Percentiles rank a stretch among this genome's conserved stretches.
Conservation (phyloP, 495 filamentous ascomycete species). For the Aspergillus incahuasiensis region DNA sequence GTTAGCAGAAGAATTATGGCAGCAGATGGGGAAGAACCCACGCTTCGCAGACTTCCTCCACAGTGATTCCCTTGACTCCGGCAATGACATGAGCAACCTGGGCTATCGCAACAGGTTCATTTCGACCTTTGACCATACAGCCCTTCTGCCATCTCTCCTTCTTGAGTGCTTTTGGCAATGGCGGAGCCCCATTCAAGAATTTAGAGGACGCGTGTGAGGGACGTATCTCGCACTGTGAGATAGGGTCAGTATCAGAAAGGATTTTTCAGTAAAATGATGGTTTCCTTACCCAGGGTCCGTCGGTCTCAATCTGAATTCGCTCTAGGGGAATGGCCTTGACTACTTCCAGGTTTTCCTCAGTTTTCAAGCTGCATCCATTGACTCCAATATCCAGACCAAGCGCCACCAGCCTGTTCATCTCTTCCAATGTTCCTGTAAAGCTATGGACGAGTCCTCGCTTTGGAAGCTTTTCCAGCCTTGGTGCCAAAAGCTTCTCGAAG, state of each 20-base stretch:
- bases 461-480: conserved; percentile 52
- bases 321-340: conserved; percentile 70
- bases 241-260: not conserved
- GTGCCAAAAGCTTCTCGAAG: conserved; percentile 62
- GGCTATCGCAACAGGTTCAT: conserved; percentile 80
- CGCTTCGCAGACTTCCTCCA: conserved; percentile 82
- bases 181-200: conserved; percentile 40
- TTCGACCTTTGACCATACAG: conserved; percentile 81
- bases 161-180: conserved; percentile 62
- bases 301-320: conserved; percentile 82
- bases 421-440: conserved; percentile 80
- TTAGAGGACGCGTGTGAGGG: conserved; percentile 50
- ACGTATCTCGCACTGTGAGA: conserved; percentile 48
- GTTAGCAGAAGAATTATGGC: conserved; percentile 15
- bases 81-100: conserved; percentile 86
- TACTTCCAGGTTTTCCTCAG: conserved; percentile 78
- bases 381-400: conserved; percentile 79
- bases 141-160: conserved; percentile 90
- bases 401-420: conserved; percentile 71
- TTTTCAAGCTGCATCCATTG: conserved; percentile 92
- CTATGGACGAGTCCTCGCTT: conserved; percentile 79
- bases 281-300: conserved; percentile 78
- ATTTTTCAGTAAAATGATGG: not conserved
- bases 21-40: conserved; percentile 33
- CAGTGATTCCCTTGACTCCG: conserved; percentile 67